These are phyloP conservation scores for Phlyctochytrium bullatum DNA, from an alignment of 192 early-diverging fungal species.

Conservation along the genomic window DNA sequence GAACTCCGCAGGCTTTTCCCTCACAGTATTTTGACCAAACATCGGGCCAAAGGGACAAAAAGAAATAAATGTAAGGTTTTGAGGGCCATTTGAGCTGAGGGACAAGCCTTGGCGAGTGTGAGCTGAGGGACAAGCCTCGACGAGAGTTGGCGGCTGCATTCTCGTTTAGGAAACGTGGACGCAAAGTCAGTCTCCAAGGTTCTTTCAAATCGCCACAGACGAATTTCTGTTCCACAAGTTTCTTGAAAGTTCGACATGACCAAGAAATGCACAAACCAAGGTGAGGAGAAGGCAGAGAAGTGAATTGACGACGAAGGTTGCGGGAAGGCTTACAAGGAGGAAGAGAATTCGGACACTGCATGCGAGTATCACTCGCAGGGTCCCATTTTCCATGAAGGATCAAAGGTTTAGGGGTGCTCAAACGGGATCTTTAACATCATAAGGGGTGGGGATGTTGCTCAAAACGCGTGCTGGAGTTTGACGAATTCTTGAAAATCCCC, in stretches of 20 bases:
- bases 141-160: no score
- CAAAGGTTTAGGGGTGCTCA: slow-evolving; percentile 19
- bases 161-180: no score
- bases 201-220: no score
- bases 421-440: neutral
- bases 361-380: slow-evolving; percentile 87
- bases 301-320: slow-evolving; percentile 56
- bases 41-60: no score
- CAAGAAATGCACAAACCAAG: slow-evolving; percentile 2
- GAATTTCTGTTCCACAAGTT: neutral
- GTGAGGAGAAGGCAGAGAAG: neutral
- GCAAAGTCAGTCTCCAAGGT: no score
- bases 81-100: no score
- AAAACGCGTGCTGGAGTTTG: slow-evolving; percentile 84
- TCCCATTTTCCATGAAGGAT: slow-evolving; percentile 95
- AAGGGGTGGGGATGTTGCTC: slow-evolving; percentile 94
- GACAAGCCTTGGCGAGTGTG: no score
- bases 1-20: no score
- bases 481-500: slow-evolving; percentile 78
- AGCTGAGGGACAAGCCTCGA: no score
- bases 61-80: no score
- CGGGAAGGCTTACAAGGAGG: slow-evolving; percentile 76
- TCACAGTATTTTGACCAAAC: no score
- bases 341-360: slow-evolving; percentile 68
- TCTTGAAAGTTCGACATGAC: neutral